Evolutionary conservation across 106 monocot genomes (phyloP), one percentile per base, ranked within the genome.

Genomic region (Acorus gramineus): DNA sequence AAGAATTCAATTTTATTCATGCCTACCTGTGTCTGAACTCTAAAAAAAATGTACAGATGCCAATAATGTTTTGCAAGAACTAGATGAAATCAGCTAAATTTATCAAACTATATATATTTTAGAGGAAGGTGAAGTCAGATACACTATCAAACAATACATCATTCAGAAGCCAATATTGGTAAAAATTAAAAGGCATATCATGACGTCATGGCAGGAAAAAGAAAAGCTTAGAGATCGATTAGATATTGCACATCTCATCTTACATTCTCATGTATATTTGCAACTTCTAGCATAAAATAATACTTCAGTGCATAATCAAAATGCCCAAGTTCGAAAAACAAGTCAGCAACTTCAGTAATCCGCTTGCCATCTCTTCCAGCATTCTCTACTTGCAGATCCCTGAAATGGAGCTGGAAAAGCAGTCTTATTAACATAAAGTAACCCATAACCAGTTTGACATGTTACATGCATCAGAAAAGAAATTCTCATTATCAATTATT

Each of bases 221-320:
- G 28, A 1, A 28, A 28, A 28, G 28, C 28, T 45, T 56, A 11
- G 3, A 6, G 44, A 5, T 10, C 4, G 44, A 60, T 46, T 6
- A 46, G 47, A 3, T 4, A 46, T 11, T 46, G 7, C 28, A 28
- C 28, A 28, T 28, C 28, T 49, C 60, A 12, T 11, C 75, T 73
- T 77, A 93, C 85, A 56, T 79, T 79, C 43, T 73, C 74, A 68
- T 76, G 11, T 28, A n/a, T 59, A 74, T 63, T 8, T 56, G 69
- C 50, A 42, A 51, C 60, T 47, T 82, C 84, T 42, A 85, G 47
- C 53, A 78, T 74, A 12, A 68, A 79, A 71, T 87, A 96, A 66
- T 85, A 90, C 66, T 84, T 79, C 66, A 90, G 55, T 48, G 95
- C 86, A 80, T 69, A 69, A 54, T 82, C 74, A 73, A 80, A 75